Conservation (phyloP, 2,329 filamentous ascomycete genomes). For the Hortaea werneckii region DNA sequence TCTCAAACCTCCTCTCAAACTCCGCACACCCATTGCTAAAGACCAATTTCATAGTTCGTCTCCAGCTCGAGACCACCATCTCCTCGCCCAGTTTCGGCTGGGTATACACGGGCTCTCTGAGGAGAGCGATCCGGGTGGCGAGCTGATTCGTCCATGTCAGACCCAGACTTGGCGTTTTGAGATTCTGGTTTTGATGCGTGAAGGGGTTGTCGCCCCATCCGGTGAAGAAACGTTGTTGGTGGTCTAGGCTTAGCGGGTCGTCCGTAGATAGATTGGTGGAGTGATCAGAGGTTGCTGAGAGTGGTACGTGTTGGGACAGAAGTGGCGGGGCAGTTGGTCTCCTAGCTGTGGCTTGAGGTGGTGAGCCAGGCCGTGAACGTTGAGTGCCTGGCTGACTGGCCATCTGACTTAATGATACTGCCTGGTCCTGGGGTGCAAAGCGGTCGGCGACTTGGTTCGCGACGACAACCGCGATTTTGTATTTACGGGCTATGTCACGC, state of each 20-base stretch:
- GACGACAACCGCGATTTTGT: slow-evolving; percentile 76
- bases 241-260: slow-evolving; percentile 62
- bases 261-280: slow-evolving; percentile 28
- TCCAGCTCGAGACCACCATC: slow-evolving; percentile 49
- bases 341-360: not conserved
- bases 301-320: not conserved
- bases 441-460: slow-evolving; percentile 94
- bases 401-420: slow-evolving; percentile 6
- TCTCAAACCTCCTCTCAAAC: slow-evolving; percentile 61
- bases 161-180: slow-evolving; percentile 80
- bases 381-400: slow-evolving; percentile 3
- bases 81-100: slow-evolving; percentile 30
- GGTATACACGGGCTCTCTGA: slow-evolving; percentile 54
- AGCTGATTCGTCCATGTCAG: slow-evolving; percentile 89
- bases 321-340: slow-evolving; percentile 1
- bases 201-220: slow-evolving; percentile 68
- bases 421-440: slow-evolving; percentile 37
- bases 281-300: slow-evolving; percentile 5
- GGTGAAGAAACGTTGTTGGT: slow-evolving; percentile 91
- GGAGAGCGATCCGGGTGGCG: slow-evolving; percentile 67
- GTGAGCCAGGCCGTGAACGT: slow-evolving; percentile 11
- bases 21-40: slow-evolving; percentile 67
- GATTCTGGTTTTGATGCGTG: slow-evolving; percentile 15
- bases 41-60: slow-evolving; percentile 75
- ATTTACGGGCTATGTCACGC: slow-evolving; percentile 60